Evolutionary conservation across 257 asterid genomes (phyloP), one percentile per base, ranked within the genome.

Genomic region (Solanum virginianum): DNA sequence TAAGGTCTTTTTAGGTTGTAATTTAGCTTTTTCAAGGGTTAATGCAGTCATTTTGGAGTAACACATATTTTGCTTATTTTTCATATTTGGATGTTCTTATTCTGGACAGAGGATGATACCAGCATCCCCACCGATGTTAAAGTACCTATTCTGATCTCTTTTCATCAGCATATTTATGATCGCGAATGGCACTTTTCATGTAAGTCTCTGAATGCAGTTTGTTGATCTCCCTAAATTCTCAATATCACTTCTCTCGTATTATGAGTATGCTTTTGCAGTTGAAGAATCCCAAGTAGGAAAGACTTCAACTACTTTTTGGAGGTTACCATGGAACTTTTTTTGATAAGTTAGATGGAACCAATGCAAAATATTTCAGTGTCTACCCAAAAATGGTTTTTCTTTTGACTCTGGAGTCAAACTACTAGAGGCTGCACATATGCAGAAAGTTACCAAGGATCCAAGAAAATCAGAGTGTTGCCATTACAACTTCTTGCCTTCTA

Each of bases 171-270:
- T 87, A 88, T 96, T 83, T 95, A 93, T 83, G 93, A 96, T 85
- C 89, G 89, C 41, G 97, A 95, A 74, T 96, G 98, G 98, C 97
- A 94, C 80, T 96, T 96, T 91, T 87, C 98, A 83, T 96, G 99
- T 95, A 89, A 96, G 99, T 88, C 84, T 87, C 65, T 85, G 75
- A 86, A 15, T 86, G 69, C 65, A 63, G 54, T 87, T 74, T 81
- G 63, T 60, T 49, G 12, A 68, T 82, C 9, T 36, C 65, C 49
- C 20, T 55, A 53, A 81, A 53, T 49, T 69, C 63, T 77, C 63
- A 77, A 77, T 16, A 53, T 51, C 24, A 3, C 63, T 53, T 22
- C 56, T 65, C 63, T 51, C 24, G 16, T 77, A 51, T 51, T 15
- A 77, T 16, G 49, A 26, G 8, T 0, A 10, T 51, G 47, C 26